Evolutionary conservation across 495 filamentous ascomycete genomes (phyloP).

Genomic region (Penicillium samsonianum): DNA sequence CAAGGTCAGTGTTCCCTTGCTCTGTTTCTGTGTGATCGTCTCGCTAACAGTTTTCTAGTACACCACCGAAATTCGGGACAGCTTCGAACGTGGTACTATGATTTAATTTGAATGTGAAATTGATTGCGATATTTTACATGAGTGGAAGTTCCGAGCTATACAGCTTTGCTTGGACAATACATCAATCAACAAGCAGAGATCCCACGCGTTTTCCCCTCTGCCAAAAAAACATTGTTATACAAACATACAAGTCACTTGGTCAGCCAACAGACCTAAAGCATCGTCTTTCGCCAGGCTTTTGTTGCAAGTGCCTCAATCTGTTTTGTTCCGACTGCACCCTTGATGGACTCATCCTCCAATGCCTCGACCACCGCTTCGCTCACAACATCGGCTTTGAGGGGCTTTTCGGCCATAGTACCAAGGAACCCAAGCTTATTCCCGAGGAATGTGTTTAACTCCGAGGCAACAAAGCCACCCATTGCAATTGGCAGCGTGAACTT

Average conservation of each 20-base stretch:
- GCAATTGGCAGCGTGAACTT: conserved; percentile 84
- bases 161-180: conserved; percentile 8
- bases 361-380: conserved; percentile 83
- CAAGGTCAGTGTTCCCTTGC: conserved; percentile 58
- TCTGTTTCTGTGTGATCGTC: not conserved
- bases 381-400: conserved; percentile 80
- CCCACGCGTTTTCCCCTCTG: conserved; percentile 4
- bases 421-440: conserved; percentile 72
- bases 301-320: conserved; percentile 72
- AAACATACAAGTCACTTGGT: conserved; percentile 2
- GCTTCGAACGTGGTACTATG: conserved; percentile 93
- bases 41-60: conserved; percentile 60
- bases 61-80: conserved; percentile 94
- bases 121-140: conserved; percentile 30
- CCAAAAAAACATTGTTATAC: conserved; percentile 4
- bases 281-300: conserved; percentile 76
- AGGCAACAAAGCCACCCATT: conserved; percentile 64
- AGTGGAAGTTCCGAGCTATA: conserved; percentile 13
- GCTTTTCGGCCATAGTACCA: conserved; percentile 80
- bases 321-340: conserved; percentile 66
- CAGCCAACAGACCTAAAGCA: conserved; percentile 59
- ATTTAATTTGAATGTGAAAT: conserved; percentile 36
- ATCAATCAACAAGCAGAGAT: conserved; percentile 8
- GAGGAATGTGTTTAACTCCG: conserved; percentile 69
- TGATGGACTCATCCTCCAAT: conserved; percentile 65